Base-by-base conservation (phyloP, 2,329 filamentous ascomycete genomes). In the Eutypella sp. region DNA sequence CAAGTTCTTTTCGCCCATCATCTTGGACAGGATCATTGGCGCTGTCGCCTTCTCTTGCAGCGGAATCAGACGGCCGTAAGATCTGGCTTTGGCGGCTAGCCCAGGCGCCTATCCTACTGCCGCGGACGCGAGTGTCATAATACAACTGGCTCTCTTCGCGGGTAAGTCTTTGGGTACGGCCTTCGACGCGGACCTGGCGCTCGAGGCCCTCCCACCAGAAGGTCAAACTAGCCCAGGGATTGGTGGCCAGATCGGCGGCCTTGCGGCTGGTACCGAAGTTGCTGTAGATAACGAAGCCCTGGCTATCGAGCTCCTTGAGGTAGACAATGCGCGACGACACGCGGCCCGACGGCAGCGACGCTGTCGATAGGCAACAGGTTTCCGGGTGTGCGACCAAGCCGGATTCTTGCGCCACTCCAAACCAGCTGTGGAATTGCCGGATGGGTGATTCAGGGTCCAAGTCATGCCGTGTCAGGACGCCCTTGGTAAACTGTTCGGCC, bases 191-290 rank as follows among this genome's bases (percentile, higher is more conserved):
- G 3, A 99, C 89, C 73, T 97, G 93, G 6, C 92, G 75, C 72
- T 99, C 91, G 48, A 93, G 67, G 44, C 81, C 75, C 55, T 84
- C 79, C 93, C 93, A 99, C 82, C 84, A 90, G 66, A 99, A 99
- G 5, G 89, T 89, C 57, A 99, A 73, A 40, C 83, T 82, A 0
- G 88, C 92, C 70, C 86, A 85, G 23, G 79, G 78, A 66, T 97
- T 99, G 4, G 69, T 75, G 19, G 71, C 75, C 6, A 93, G 70
- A 63, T 96, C 89, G 41, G 69, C 61, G 1, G 83, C 79, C 71
- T 85, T 81, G 58, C 76, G 71, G 48, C 82, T 88, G 0, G 87
- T 93, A 49, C 82, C 90, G 72, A 91, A 92, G 67, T 99, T 99
- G 61, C 82, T 87, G 75, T 97, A 99, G 41, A 99, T 76, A 37